A percentile compares a stretch with the other conserved stretches of the same genome.
Evolutionary conservation across 2,329 filamentous ascomycete genomes (phyloP).

Genomic region (Parascedosporium putredinis): DNA sequence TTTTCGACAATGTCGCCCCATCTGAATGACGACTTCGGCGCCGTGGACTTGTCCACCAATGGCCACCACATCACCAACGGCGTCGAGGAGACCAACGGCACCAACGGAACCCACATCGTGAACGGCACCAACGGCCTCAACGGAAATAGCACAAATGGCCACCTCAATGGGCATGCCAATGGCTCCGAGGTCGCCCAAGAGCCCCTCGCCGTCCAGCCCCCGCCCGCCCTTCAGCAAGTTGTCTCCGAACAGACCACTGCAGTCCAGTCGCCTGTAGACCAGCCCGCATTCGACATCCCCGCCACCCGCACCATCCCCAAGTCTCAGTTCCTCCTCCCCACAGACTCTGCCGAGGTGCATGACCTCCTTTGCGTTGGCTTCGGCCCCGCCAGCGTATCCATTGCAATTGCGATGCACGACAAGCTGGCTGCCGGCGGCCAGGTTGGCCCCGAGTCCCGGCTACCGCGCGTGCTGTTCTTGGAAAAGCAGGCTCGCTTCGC

Average conservation of each 20-base stretch:
- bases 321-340: conserved; percentile 37
- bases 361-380: conserved; percentile 90
- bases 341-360: conserved; percentile 53
- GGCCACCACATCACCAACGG: conserved; percentile 11
- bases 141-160: conserved; percentile 10
- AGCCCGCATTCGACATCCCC: not conserved
- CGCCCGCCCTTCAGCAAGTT: not conserved
- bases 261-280: not conserved
- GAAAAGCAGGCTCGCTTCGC: conserved; percentile 76
- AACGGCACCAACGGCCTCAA: conserved; percentile 6
- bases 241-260: not conserved
- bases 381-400: conserved; percentile 79
- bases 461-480: conserved; percentile 72
- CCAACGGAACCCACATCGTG: conserved; percentile 10
- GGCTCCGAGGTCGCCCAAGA: conserved; percentile 10
- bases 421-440: conserved; percentile 40
- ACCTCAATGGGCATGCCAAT: conserved; percentile 15
- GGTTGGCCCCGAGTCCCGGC: conserved; percentile 25
- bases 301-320: conserved; percentile 8
- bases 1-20: not conserved
- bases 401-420: conserved; percentile 84
- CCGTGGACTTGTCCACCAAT: not conserved
- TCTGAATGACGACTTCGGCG: not conserved
- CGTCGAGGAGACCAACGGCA: conserved; percentile 23
- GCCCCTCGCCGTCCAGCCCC: not conserved